Evolutionary conservation across 2,329 filamentous ascomycete species (phyloP).

Genomic region (Alternaria tenuissima): DNA sequence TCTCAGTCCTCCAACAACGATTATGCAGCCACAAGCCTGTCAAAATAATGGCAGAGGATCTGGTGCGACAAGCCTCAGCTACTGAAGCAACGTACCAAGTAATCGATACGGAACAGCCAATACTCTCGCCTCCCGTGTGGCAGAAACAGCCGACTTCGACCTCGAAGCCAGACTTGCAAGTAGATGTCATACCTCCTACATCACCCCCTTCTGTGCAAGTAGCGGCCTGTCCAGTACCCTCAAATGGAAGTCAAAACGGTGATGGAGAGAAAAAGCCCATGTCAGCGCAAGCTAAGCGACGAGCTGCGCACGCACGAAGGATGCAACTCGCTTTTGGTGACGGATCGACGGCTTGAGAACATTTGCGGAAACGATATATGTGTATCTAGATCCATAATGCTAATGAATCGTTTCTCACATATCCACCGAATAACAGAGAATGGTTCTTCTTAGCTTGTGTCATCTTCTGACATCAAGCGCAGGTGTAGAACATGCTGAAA

Average conservation of each 20-base stretch:
- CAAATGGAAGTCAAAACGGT: background rate
- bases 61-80: background rate
- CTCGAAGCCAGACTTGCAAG: background rate
- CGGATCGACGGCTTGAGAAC: background rate
- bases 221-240: background rate
- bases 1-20: constrained; percentile 10
- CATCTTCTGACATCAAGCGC: background rate
- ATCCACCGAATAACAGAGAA: background rate
- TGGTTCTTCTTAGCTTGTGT: background rate
- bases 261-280: constrained; percentile 15
- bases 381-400: background rate
- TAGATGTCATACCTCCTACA: background rate
- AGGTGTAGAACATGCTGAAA: background rate
- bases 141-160: background rate
- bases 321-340: constrained; percentile 38
- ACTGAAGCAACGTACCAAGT: background rate
- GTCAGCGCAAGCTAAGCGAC: constrained; percentile 36
- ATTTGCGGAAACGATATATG: background rate
- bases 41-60: background rate
- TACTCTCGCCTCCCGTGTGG: background rate
- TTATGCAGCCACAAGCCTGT: constrained; percentile 8
- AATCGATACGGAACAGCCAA: background rate
- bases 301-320: constrained; percentile 35
- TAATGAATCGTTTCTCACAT: background rate
- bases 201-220: background rate